Conservation (phyloP, 2,329 filamentous ascomycete genomes). For the Sporothrix phasma region DNA sequence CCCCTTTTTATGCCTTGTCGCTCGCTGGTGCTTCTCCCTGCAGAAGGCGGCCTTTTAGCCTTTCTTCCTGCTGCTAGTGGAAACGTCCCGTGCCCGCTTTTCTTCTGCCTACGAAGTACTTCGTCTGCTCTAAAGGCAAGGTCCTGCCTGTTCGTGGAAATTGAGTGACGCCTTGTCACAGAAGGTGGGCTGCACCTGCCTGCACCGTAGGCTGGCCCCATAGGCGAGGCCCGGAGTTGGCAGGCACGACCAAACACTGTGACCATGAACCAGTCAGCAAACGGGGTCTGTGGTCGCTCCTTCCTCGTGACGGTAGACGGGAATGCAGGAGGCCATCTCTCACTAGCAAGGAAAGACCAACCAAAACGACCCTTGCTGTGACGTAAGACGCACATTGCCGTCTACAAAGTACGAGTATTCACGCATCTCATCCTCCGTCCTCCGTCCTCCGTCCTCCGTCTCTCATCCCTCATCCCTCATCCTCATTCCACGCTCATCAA, state of each 20-base stretch:
- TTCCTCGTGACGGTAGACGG: neutral
- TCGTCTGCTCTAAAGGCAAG: no score
- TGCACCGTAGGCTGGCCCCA: neutral
- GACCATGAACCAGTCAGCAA: neutral
- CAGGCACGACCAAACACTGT: neutral
- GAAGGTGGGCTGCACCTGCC: neutral
- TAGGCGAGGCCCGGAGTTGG: neutral
- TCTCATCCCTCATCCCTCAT: no score
- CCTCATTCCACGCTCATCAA: neutral
- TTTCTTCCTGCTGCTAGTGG: neutral
- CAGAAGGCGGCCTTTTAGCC: neutral
- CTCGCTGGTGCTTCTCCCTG: neutral
- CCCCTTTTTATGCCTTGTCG: neutral
- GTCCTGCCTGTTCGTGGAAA: neutral
- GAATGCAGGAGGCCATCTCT: neutral
- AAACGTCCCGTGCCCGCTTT: neutral
- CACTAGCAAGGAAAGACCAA: neutral
- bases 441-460: no score
- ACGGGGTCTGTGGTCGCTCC: neutral
- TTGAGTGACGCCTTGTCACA: neutral
- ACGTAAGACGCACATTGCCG: slow-evolving; percentile 1
- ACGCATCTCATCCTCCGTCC: no score
- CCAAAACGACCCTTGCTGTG: neutral
- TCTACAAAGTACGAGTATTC: no score
- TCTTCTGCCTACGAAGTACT: neutral